These are phyloP conservation scores for Aspergillus sp. DNA, from an alignment of 2,329 filamentous ascomycete genomes.

Conservation along the genomic window DNA sequence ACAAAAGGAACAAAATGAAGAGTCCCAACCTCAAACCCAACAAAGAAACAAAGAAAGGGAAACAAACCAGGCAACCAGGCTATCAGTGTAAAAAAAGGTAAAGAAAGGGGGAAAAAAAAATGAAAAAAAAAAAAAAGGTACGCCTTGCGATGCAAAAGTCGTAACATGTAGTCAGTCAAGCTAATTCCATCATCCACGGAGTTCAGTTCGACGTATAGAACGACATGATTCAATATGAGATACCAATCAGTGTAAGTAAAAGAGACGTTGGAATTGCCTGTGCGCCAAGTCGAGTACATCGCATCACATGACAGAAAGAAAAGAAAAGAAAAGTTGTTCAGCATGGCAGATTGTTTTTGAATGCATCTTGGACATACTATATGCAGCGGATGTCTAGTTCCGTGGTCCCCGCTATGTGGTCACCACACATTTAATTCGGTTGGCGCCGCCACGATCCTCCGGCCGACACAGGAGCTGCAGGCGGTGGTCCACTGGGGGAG, in stretches of 20 bases:
- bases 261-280: slow-evolving; percentile 2
- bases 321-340: background rate
- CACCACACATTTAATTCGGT: slow-evolving; percentile 15
- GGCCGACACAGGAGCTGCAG: slow-evolving; percentile 47
- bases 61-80: background rate
- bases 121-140: background rate
- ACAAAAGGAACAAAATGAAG: background rate
- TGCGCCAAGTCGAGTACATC: slow-evolving; percentile 6
- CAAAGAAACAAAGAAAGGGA: background rate
- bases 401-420: background rate
- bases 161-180: background rate
- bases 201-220: background rate
- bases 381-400: too few species aligned
- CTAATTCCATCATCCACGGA: background rate
- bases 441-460: slow-evolving; percentile 23
- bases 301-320: background rate
- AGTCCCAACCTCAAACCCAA: background rate
- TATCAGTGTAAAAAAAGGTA: slow-evolving; percentile 1
- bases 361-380: background rate
- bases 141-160: background rate
- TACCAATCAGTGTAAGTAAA: background rate
- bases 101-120: background rate
- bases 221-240: background rate
- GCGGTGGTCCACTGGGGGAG: slow-evolving; percentile 54
- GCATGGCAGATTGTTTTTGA: background rate